These are phyloP conservation scores for Globisporangium splendens DNA, from an alignment of 352 stramenopile genomes.

Conservation along the genomic window DNA sequence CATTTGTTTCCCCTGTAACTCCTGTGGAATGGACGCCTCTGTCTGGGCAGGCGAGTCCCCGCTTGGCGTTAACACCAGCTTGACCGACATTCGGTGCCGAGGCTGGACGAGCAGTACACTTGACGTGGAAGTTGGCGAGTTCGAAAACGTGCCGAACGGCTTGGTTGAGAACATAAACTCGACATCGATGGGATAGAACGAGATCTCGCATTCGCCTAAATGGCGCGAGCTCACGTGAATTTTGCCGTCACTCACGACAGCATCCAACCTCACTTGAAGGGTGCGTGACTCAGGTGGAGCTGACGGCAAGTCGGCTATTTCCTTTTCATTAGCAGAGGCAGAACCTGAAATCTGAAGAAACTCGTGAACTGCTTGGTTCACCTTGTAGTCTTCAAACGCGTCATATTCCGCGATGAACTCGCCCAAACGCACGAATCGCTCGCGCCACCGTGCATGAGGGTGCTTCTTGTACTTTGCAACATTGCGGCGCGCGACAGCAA, in stretches of 20 bases:
- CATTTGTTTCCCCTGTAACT: conserved; percentile 35
- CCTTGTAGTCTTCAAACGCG: conserved; percentile 18
- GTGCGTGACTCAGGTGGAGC: not conserved
- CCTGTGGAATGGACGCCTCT: conserved; percentile 23
- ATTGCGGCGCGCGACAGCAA: conserved; percentile 31
- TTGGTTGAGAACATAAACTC: conserved; percentile 68
- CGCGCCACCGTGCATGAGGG: conserved; percentile 39
- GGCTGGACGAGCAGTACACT: conserved; percentile 46
- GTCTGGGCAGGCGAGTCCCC: conserved; percentile 14
- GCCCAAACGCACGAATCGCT: conserved; percentile 37
- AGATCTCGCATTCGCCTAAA: conserved; percentile 34
- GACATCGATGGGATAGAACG: conserved; percentile 61
- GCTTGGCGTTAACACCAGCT: conserved; percentile 12
- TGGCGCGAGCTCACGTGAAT: conserved; percentile 29
- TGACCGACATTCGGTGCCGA: conserved; percentile 27
- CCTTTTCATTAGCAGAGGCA: conserved; percentile 1
- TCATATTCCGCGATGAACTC: conserved; percentile 48
- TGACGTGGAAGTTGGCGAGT: conserved; percentile 27
- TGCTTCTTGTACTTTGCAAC: conserved; percentile 34
- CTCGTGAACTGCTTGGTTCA: conserved; percentile 6
- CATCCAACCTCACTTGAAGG: conserved; percentile 21
- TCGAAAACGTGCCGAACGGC: conserved; percentile 50
- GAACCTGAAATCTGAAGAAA: not conserved
- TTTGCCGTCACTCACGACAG: conserved; percentile 20
- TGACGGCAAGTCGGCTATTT: not conserved